A percentile compares a stretch with the other conserved stretches of the same genome.
These are phyloP conservation scores for Calocybe gangraenosa DNA, from an alignment of 768 basidiomycete genomes.

Conservation along the genomic window DNA sequence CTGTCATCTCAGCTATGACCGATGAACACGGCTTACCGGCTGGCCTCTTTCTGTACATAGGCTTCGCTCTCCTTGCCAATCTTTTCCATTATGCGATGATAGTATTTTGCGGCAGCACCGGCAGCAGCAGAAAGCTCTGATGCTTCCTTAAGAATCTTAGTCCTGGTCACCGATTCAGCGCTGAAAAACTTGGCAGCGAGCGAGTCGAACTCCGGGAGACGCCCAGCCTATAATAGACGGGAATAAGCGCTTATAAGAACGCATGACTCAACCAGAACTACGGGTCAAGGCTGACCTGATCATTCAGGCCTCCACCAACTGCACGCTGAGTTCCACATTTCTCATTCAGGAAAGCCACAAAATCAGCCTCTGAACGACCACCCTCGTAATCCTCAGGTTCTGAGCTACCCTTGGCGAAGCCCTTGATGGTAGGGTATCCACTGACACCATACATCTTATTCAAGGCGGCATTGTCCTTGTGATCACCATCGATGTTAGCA, in stretches of 20 bases:
- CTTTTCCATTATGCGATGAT: slow-evolving; percentile 90
- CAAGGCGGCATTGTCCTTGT: slow-evolving; percentile 69
- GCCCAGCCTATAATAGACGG: slow-evolving; percentile 61
- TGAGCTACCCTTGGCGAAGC: slow-evolving; percentile 76
- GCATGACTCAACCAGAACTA: background rate
- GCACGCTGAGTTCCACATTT: slow-evolving; percentile 84
- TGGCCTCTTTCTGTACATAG: slow-evolving; percentile 84
- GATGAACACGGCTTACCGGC: slow-evolving; percentile 49
- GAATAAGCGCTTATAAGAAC: background rate
- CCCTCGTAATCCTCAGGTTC: slow-evolving; percentile 62
- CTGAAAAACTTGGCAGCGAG: slow-evolving; percentile 74
- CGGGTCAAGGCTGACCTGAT: slow-evolving; percentile 38
- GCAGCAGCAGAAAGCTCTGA: slow-evolving; percentile 42
- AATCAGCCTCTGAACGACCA: slow-evolving; percentile 67
- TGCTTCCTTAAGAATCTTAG: slow-evolving; percentile 66
- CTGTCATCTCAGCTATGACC: slow-evolving; percentile 9
- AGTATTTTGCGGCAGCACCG: slow-evolving; percentile 63
- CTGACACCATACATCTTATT: slow-evolving; percentile 67
- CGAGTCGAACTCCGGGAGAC: slow-evolving; percentile 68
- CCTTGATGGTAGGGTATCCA: slow-evolving; percentile 93
- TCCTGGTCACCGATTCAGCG: slow-evolving; percentile 51
- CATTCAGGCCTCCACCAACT: slow-evolving; percentile 75
- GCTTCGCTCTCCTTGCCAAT: slow-evolving; percentile 61
- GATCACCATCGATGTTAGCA: slow-evolving; percentile 90
- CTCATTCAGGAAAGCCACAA: slow-evolving; percentile 78